Base-by-base conservation (phyloP, 495 filamentous ascomycete species). In the Pyronema domesticum region DNA sequence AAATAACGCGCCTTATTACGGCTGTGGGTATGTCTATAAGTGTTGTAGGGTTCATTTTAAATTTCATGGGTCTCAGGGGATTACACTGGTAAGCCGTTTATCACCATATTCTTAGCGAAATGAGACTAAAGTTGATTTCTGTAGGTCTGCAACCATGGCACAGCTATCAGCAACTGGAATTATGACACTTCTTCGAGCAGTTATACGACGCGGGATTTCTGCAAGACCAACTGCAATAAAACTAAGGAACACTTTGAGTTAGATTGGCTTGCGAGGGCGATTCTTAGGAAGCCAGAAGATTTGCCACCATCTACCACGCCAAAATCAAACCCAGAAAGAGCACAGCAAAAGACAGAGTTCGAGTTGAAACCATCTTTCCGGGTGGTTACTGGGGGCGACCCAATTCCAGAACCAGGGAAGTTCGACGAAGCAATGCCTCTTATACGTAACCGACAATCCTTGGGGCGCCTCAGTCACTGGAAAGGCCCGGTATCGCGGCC, bases 11-110 rank as follows among this genome's bases (percentile, higher is more conserved):
- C 15, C 7, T 8, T 8, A 7, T 46, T 40, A 53, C 50, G 6
- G 37, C 19, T 42, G 15, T 40, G 7, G 50, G 50, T 9, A 42
- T 23, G 18, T 8, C 50, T 18, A 19, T 54, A n/a, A 49, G 48
- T 6, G 19, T 59, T 14, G 7, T 70, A 0, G 73, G 72, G 3
- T 74, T 73, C 43, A 61, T 74, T 11, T 23, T 69, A 3, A 71
- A 76, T 55, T 77, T 76, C 55, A 61, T 75, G 7, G 73, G 74
- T 6, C 60, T 74, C 0, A 62, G 73, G 44, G 73, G 68, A 1
- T 61, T 73, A 6, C 70, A 74, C 49, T 65, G 71, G 4, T 72
- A 68, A 19, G 8, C 42, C 37, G 37, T n/a, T 40, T 40, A 40
- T 46, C 10, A 7, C 43, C 14, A n/a, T 46, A 17, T 7, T n/a